Evolutionary conservation across 2,329 filamentous ascomycete species (phyloP).

Genomic region (Aspergillaceae sp.): DNA sequence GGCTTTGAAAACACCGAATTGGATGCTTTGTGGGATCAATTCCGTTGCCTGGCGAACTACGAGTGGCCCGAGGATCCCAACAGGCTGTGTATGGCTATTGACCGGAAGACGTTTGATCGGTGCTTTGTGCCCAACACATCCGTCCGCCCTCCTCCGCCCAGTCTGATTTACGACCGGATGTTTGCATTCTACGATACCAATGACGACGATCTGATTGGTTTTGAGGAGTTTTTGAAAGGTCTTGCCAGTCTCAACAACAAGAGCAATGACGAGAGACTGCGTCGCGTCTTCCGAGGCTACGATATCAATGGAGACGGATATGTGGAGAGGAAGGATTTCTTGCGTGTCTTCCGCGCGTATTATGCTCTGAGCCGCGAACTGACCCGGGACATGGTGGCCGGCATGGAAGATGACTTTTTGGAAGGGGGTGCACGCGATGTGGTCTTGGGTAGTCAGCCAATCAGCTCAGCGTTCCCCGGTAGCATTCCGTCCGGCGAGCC

Average conservation of each 20-base stretch:
- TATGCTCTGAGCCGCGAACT: conserved; percentile 86
- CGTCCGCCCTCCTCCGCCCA: conserved; percentile 68
- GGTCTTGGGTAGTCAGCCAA: conserved; percentile 63
- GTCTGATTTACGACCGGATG: conserved; percentile 90
- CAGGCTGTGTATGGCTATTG: conserved; percentile 71
- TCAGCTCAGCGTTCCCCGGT: conserved; percentile 70
- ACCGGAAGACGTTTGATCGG: conserved; percentile 83
- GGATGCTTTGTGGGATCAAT: conserved; percentile 93
- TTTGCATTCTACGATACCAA: conserved; percentile 95
- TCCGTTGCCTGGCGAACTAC: conserved; percentile 83
- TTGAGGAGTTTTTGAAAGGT: conserved; percentile 81
- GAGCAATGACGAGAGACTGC: conserved; percentile 56
- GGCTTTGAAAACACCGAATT: conserved; percentile 78
- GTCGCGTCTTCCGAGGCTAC: conserved; percentile 75
- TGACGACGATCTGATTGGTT: conserved; percentile 78
- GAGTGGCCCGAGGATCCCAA: conserved; percentile 77
- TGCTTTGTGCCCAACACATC: conserved; percentile 81
- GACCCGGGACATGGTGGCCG: conserved; percentile 72
- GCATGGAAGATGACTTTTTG: conserved; percentile 67
- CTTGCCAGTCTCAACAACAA: conserved; percentile 57
- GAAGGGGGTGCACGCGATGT: conserved; percentile 69
- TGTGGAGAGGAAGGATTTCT: conserved; percentile 75
- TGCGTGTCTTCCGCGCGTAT: conserved; percentile 86
- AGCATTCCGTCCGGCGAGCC: conserved; percentile 56
- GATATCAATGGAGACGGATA: conserved; percentile 84